A percentile compares a stretch with the other conserved stretches of the same genome.
phyloP scores from a whole-genome alignment of 1,284 basidiomycete genomes.

The Termitomyces sp. region DNA sequence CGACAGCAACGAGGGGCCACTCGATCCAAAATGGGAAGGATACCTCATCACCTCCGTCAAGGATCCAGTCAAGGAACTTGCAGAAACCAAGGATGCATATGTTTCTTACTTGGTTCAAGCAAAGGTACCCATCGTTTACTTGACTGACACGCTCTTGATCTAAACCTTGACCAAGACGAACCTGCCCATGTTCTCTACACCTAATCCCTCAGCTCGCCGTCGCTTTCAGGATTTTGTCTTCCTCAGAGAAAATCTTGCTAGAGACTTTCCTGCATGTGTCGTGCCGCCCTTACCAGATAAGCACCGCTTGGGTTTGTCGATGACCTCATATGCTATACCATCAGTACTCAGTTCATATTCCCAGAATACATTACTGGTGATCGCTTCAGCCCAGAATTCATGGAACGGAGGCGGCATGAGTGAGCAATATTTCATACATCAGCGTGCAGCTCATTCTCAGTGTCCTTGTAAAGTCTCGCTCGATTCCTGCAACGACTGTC shows the following conservation, averaged over 20 bases:
- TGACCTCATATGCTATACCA: conserved; percentile 1
- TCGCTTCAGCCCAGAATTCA: conserved; percentile 94
- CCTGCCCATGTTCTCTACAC: conserved; percentile 72
- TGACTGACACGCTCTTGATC: conserved; percentile 6
- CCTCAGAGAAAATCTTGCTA: conserved; percentile 80
- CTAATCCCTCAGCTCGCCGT: conserved; percentile 71
- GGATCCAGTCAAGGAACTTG: conserved; percentile 93
- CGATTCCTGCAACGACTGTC: conserved; percentile 89
- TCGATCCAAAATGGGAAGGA: conserved; percentile 85
- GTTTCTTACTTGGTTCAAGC: conserved; percentile 92
- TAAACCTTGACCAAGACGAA: conserved; percentile 54
- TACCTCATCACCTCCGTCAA: conserved; percentile 82
- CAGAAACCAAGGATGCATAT: conserved; percentile 94
- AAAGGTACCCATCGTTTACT: conserved; percentile 51
- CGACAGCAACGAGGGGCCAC: conserved; percentile 60
- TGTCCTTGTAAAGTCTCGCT: conserved; percentile 61
- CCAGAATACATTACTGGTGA: conserved; percentile 96
- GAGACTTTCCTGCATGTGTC: conserved; percentile 94
- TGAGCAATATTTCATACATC: conserved; percentile 35
- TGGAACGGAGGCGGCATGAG: conserved; percentile 89
- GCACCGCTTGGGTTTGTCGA: conserved; percentile 80
- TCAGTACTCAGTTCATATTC: conserved; percentile 7
- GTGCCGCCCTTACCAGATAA: conserved; percentile 96
- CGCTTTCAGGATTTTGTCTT: conserved; percentile 98
- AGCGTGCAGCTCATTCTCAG: conserved; percentile 8